These are phyloP conservation scores for Vigna radiata DNA, from an alignment of 306 rosid species.

Conservation along the genomic window DNA sequence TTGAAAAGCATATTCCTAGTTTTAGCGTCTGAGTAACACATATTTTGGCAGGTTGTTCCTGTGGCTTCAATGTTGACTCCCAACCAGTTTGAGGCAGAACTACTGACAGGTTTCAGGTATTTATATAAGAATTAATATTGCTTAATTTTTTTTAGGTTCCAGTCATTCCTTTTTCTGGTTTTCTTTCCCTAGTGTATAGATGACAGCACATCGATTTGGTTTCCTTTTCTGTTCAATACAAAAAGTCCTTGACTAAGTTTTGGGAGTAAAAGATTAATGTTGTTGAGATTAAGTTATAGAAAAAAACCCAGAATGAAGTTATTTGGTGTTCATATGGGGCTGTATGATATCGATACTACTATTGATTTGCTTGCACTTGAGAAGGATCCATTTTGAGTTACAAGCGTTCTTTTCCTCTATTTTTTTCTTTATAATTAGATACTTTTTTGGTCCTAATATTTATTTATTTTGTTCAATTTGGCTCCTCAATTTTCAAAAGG, in stretches of 20 bases:
- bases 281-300: constrained; percentile 6
- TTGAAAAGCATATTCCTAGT: constrained; percentile 26
- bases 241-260: constrained; percentile 1
- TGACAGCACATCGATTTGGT: constrained; percentile 13
- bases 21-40: constrained; percentile 44
- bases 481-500: too few relatives aligned
- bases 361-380: constrained; percentile 1
- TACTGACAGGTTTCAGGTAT: constrained; percentile 76
- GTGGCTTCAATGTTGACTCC: constrained; percentile 98
- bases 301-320: constrained; percentile 9
- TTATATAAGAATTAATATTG: constrained; percentile 45
- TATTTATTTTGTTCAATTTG: too few relatives aligned
- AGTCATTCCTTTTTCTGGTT: neutral
- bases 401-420: neutral
- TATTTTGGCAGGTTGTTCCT: constrained; percentile 78
- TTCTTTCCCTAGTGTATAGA: neutral
- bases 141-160: constrained; percentile 20
- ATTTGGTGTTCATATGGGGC: neutral
- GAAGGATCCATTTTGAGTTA: constrained; percentile 2
- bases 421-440: neutral
- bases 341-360: constrained; percentile 13
- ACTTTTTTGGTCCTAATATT: too few relatives aligned
- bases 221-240: constrained; percentile 19
- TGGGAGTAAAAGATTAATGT: constrained; percentile 16
- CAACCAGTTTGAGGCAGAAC: constrained; percentile 97